A percentile compares a stretch with the other conserved stretches of the same genome.
Evolutionary conservation across 306 rosid genomes (phyloP).

Genomic region (Urtica urens): DNA sequence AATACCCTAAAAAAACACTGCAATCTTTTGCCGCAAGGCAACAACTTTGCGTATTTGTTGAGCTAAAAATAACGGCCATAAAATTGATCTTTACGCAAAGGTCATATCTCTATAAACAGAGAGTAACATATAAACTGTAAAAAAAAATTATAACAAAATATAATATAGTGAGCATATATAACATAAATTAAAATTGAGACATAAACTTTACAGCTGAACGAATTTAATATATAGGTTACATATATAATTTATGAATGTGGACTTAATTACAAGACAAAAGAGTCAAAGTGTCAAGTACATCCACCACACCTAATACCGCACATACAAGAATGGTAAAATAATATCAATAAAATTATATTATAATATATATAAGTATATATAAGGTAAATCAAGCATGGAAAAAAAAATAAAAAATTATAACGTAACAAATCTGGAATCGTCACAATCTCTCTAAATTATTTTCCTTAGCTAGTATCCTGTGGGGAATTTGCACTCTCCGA

Average conservation of each 20-base stretch:
- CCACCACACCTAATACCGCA: constrained; percentile 1
- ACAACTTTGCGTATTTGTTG: background rate
- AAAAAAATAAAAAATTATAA: background rate
- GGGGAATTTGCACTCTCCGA: constrained; percentile 49
- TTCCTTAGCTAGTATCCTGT: constrained; percentile 30
- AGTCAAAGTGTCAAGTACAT: constrained; percentile 2
- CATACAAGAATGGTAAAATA: too few relatives aligned
- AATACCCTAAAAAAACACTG: background rate
- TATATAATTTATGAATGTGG: background rate
- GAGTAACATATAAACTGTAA: background rate
- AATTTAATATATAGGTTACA: background rate
- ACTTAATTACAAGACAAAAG: constrained; percentile 20
- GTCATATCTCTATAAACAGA: background rate
- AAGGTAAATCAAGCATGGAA: background rate
- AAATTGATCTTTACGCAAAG: background rate
- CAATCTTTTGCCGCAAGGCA: background rate
- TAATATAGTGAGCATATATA: too few relatives aligned
- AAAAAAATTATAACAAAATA: background rate
- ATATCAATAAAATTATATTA: constrained; percentile 5
- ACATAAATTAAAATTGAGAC: background rate
- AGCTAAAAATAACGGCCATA: background rate
- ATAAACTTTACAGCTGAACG: background rate
- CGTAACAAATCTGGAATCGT: constrained; percentile 1
- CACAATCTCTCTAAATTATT: background rate
- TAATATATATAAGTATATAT: background rate